Conservation (phyloP, 345 rosid genomes). For the Eutrema yunnanense region DNA sequence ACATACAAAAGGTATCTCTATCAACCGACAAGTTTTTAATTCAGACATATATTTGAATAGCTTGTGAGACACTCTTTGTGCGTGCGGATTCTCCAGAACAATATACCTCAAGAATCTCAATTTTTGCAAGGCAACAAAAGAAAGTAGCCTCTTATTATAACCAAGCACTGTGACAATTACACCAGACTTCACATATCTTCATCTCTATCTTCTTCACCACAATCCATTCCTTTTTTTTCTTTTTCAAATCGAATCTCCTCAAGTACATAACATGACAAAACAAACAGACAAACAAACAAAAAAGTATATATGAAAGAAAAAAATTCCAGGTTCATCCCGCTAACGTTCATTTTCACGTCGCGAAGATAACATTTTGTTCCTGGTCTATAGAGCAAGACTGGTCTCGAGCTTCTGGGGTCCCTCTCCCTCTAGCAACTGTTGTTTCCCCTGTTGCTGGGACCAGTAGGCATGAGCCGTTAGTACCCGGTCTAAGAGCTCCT, state of each 20-base stretch:
- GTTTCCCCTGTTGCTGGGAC: constrained; percentile 85
- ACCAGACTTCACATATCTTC: constrained; percentile 18
- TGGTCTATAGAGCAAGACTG: constrained; percentile 45
- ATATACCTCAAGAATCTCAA: neutral
- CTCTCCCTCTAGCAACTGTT: constrained; percentile 55
- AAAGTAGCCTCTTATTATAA: constrained; percentile 23
- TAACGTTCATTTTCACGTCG: constrained; percentile 1
- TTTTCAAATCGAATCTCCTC: constrained; percentile 14
- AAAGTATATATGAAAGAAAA: constrained; percentile 12
- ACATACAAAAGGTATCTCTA: neutral
- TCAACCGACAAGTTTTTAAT: neutral
- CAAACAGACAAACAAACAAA: constrained; percentile 7
- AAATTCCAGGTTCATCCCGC: constrained; percentile 1
- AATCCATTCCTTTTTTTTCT: neutral
- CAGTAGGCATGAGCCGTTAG: constrained; percentile 85
- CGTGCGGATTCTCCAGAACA: neutral
- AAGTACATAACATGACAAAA: constrained; percentile 13
- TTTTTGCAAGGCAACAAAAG: neutral
- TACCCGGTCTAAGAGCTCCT: constrained; percentile 90
- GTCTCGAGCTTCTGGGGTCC: constrained; percentile 37
- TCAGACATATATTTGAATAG: neutral
- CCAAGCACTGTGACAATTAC: constrained; percentile 24
- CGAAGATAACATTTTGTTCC: neutral
- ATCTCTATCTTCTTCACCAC: constrained; percentile 17
- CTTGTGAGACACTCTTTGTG: neutral